phyloP scores from a whole-genome alignment of 1,284 basidiomycete species.

The Phaffia rhodozyma region DNA sequence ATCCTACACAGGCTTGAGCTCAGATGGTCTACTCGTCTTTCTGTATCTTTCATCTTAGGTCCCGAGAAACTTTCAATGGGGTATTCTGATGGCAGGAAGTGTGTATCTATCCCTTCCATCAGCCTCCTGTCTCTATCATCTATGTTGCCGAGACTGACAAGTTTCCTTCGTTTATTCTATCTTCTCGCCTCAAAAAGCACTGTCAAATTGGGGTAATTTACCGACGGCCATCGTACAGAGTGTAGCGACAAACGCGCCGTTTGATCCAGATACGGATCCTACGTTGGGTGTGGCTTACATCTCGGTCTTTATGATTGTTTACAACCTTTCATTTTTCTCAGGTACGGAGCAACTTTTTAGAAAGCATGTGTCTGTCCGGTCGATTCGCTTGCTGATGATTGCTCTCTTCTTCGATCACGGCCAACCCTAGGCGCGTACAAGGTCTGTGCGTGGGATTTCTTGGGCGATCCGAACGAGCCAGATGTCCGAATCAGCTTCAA shows the following conservation, averaged over 20 bases:
- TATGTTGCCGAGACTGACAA: neutral
- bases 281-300: conserved; percentile 4
- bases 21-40: neutral
- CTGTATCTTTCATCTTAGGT: neutral
- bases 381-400: no score
- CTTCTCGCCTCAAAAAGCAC: neutral
- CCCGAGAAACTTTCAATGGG: neutral
- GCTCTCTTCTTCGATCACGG: no score
- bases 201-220: conserved; percentile 1
- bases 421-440: neutral
- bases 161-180: neutral
- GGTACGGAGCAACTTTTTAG: neutral
- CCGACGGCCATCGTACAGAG: neutral
- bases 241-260: neutral
- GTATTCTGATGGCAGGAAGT: neutral
- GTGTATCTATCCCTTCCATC: neutral
- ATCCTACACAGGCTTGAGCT: no score
- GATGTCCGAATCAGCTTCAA: neutral
- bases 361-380: no score
- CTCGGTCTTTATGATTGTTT: conserved; percentile 14
- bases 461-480: neutral
- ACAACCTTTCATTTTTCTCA: conserved; percentile 15
- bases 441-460: conserved; percentile 14
- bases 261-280: neutral
- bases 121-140: neutral